Conservation (phyloP, 2,329 filamentous ascomycete species). For the Penicillium sp. region DNA sequence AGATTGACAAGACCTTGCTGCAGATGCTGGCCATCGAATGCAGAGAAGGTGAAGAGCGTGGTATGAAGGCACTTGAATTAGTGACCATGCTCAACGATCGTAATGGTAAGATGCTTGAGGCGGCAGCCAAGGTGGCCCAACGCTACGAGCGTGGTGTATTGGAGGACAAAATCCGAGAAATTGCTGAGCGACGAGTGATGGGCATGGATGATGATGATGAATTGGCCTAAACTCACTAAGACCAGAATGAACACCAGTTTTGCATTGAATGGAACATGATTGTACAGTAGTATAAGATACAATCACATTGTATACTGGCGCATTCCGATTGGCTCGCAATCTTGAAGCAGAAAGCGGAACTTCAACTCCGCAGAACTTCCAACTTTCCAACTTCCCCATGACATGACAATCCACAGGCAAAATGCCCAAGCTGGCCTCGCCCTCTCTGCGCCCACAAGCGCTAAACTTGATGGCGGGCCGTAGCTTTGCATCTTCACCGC, state of each 20-base stretch:
- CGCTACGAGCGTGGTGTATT: slow-evolving; percentile 78
- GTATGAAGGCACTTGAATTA: slow-evolving; percentile 92
- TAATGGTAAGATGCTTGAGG: slow-evolving; percentile 85
- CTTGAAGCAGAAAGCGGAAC: slow-evolving; percentile 9
- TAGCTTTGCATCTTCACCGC: slow-evolving; percentile 28
- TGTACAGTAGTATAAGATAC: not conserved
- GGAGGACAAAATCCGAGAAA: slow-evolving; percentile 84
- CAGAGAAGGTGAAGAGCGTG: slow-evolving; percentile 85
- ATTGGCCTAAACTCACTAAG: slow-evolving; percentile 25
- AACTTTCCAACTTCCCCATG: slow-evolving; percentile 15
- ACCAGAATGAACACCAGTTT: too few relatives aligned
- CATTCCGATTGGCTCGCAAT: slow-evolving; percentile 16
- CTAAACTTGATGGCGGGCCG: slow-evolving; percentile 16
- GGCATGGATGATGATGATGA: slow-evolving; percentile 59
- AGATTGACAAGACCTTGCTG: slow-evolving; percentile 85
- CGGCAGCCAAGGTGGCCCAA: slow-evolving; percentile 83
- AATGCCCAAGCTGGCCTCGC: slow-evolving; percentile 31
- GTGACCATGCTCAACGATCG: slow-evolving; percentile 82
- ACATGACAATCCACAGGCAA: slow-evolving; percentile 18
- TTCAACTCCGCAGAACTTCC: slow-evolving; percentile 4
- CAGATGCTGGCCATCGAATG: slow-evolving; percentile 90
- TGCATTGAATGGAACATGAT: not conserved
- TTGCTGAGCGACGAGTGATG: slow-evolving; percentile 70
- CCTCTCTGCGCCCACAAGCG: slow-evolving; percentile 6
- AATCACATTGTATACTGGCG: slow-evolving; percentile 13